Base-by-base conservation (phyloP, 768 basidiomycete genomes). In the Suillus subaureus region DNA sequence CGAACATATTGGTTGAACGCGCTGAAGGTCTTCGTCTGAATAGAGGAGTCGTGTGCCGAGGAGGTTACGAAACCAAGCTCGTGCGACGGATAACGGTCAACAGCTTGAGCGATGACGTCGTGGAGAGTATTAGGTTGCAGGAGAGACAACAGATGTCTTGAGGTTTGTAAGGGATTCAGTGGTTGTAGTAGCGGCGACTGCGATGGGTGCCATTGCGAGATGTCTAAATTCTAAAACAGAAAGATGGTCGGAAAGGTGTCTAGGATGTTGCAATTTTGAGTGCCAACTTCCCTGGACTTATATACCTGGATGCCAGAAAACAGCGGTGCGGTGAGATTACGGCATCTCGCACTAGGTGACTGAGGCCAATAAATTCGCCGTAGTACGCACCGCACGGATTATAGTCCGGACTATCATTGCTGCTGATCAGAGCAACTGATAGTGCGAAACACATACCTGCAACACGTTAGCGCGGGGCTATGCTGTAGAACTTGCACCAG, bases 291-390 rank as follows among this genome's bases (percentile, higher is more conserved):
- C 58, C 61, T 18, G 40, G 40, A 62, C 57, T 64, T 72, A 69
- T 74, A 75, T 74, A 75, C 63, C 26, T 58, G 23, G 58, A 45
- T 5, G 18, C 15, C 23, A 28, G 49, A 28, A 26, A 16, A 26
- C 33, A 51, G 47, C 11, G 21, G n/a, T 35, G n/a, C 9, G 12
- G 23, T 35, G 26, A 16, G 33, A 9, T 37, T 23, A 39, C n/a
- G n/a, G n/a, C 15, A 57, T 12, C n/a, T 57, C 15, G 35, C 15
- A 16, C 35, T 39, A 57, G 16, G 18, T 54, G 52, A 54, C 31
- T 35, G 9, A 54, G 18, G 52, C 15, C 52, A 18, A 23, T 11
- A 12, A 15, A 35, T 15, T 6, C 11, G 33, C 35, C 31, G 55
- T 33, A 35, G 55, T 33, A 35, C 56, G 39, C 55, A 57, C n/a